These are phyloP conservation scores for Colletotrichum sp. DNA, from an alignment of 2,329 filamentous ascomycete species.

Conservation along the genomic window DNA sequence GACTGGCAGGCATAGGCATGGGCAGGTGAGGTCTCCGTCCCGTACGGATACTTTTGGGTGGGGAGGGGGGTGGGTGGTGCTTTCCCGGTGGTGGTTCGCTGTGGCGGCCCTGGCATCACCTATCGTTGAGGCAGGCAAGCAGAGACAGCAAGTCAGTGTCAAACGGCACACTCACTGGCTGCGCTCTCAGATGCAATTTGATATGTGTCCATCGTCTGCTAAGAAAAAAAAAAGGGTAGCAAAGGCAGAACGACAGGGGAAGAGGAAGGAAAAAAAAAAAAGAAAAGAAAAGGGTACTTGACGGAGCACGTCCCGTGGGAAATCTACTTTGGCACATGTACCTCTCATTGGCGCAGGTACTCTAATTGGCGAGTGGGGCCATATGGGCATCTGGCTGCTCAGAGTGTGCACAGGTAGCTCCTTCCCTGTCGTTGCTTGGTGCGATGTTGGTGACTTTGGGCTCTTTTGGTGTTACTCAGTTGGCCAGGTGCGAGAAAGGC, in stretches of 20 bases:
- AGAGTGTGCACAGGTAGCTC: background rate
- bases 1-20: background rate
- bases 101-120: background rate
- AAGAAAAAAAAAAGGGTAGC: background rate
- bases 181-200: background rate
- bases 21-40: background rate
- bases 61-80: background rate
- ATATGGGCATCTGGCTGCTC: background rate
- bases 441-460: background rate
- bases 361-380: background rate
- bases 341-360: background rate
- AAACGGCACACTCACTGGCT: constrained; percentile 3
- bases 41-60: background rate
- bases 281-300: background rate
- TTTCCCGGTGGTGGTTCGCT: background rate
- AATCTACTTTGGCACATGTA: background rate
- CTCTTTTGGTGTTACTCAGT: constrained; percentile 1
- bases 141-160: background rate
- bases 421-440: constrained; percentile 8
- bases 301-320: background rate
- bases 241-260: background rate
- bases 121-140: background rate
- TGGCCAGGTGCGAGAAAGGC: background rate
- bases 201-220: background rate
- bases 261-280: background rate